phyloP scores from a whole-genome alignment of 441 rosid species.

The Kokia cookei region DNA sequence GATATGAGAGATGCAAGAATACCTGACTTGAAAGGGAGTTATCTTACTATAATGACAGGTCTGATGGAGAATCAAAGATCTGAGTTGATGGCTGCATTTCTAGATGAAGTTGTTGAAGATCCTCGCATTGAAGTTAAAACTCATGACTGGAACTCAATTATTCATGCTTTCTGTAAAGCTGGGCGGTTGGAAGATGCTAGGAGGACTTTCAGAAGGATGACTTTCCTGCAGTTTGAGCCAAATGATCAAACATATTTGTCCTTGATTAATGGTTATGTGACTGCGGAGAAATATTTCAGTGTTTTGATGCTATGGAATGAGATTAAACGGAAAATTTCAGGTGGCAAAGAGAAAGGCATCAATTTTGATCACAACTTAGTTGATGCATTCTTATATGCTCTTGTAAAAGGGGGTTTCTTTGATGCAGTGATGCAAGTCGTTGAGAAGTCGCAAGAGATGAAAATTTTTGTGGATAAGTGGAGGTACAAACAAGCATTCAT shows the following conservation, averaged over 20 bases:
- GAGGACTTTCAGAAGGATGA: constrained; percentile 89
- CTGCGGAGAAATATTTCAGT: constrained; percentile 68
- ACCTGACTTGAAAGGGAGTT: constrained; percentile 61
- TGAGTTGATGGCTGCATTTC: constrained; percentile 86
- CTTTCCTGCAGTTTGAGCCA: constrained; percentile 67
- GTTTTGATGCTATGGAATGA: constrained; percentile 81
- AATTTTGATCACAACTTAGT: constrained; percentile 60
- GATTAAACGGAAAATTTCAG: constrained; percentile 61
- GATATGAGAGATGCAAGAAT: constrained; percentile 77
- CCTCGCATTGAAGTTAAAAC: constrained; percentile 83
- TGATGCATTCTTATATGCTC: constrained; percentile 79
- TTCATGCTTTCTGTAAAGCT: constrained; percentile 89
- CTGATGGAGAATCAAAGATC: constrained; percentile 86
- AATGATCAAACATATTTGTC: constrained; percentile 87
- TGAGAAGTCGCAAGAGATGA: constrained; percentile 82
- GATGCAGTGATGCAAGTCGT: constrained; percentile 96
- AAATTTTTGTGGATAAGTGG: constrained; percentile 92
- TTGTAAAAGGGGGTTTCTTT: constrained; percentile 90
- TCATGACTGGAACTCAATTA: constrained; percentile 95
- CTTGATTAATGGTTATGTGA: constrained; percentile 70
- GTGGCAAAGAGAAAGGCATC: constrained; percentile 37
- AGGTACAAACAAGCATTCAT: constrained; percentile 91
- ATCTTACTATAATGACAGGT: constrained; percentile 84
- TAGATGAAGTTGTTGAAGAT: constrained; percentile 87
- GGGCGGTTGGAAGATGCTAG: constrained; percentile 79